Percentiles rank a stretch among this genome's conserved stretches.
These are phyloP conservation scores for Lasiosphaeria hispida DNA, from an alignment of 495 filamentous ascomycete genomes.

Conservation along the genomic window DNA sequence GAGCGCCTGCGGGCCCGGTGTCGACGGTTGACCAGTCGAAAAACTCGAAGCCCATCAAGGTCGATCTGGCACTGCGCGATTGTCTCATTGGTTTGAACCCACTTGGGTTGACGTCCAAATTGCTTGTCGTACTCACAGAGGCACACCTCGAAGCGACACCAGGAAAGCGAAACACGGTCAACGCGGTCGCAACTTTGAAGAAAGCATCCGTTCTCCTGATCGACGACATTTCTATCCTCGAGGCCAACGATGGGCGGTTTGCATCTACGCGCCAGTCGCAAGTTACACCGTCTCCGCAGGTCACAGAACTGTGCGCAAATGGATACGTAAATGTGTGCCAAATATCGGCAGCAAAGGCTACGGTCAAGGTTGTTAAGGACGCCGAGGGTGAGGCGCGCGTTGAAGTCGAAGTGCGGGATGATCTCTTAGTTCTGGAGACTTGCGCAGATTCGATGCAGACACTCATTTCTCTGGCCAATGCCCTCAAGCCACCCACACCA, in stretches of 20 bases:
- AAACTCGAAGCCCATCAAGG: constrained; percentile 49
- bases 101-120: constrained; percentile 67
- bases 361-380: constrained; percentile 51
- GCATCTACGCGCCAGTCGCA: constrained; percentile 44
- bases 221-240: constrained; percentile 65
- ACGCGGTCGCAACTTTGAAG: constrained; percentile 63
- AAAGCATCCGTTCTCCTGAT: constrained; percentile 81
- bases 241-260: constrained; percentile 42
- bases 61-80: constrained; percentile 74
- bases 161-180: constrained; percentile 57
- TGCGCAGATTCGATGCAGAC: constrained; percentile 98
- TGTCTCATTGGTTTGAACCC: constrained; percentile 86
- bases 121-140: constrained; percentile 74
- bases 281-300: constrained; percentile 55
- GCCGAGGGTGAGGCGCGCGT: constrained; percentile 60
- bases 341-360: constrained; percentile 73
- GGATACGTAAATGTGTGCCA: constrained; percentile 84
- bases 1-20: constrained; percentile 21
- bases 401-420: constrained; percentile 78
- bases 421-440: constrained; percentile 85
- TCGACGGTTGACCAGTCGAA: constrained; percentile 23
- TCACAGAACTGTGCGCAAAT: constrained; percentile 59
- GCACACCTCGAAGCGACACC: constrained; percentile 62
- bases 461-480: constrained; percentile 75
- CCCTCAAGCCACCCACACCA: constrained; percentile 75